Evolutionary conservation across 805 yeast species (phyloP), one percentile per base, ranked within the genome.

Genomic region (Candida cerambycidarum): DNA sequence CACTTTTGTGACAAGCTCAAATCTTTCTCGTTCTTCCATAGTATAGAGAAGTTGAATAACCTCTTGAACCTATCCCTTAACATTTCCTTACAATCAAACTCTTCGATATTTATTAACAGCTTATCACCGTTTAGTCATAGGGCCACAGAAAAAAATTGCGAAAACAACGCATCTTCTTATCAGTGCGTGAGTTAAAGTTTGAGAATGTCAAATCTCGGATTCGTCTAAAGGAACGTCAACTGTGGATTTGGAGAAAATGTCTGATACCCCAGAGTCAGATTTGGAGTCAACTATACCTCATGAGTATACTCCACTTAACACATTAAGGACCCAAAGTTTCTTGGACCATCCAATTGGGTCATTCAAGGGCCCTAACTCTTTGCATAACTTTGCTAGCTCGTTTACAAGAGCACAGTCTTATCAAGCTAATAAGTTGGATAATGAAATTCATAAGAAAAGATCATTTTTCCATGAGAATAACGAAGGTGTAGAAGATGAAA

Each of bases 331-430:
- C 37, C 59, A 52, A 12, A 51, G 58, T 6, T 47, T 62, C 29
- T 48, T 64, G 19, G 69, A 64, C 46, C 52, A 59, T 32, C 63
- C 67, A 2, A 63, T 78, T 18, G 83, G 83, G 2, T 80, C 85
- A 14, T 80, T 79, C 57, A 72, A 72, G 55, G 84, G 88, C 35
- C 70, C 72, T 13, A 85, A 85, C 62, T 84, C 93, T 1, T 59
- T 88, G 32, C 80, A 83, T 44, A 80, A 85, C 42, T 88, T 88
- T 63, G 95, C 95, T 1, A 79, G 86, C 11, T 87, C 95, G 0
- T 80, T 75, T 56, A 76, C 80, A 30, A 75, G 96, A 58, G 93
- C 95, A 1, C 92, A 86, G 58, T 79, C 89, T 2, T 77, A 74
- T 58, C 71, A 76, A 38, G 76, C 80, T 10, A 57, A 61, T 18